Conservation (phyloP, 179 eudicot species). For the Amaranthus tricolor region DNA sequence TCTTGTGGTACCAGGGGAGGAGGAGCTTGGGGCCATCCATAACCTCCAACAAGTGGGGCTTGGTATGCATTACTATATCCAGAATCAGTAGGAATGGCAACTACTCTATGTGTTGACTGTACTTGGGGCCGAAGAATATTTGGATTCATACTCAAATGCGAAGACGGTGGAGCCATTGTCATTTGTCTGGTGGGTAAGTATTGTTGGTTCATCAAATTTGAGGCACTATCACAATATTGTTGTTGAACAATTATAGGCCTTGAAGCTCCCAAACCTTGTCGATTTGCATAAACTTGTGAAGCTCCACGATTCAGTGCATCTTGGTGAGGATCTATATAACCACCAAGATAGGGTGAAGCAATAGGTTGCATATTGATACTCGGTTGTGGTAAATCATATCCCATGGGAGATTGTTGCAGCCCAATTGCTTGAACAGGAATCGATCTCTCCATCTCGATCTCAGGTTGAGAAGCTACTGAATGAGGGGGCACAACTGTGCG, state of each 20-base stretch:
- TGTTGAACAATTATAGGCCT: constrained; percentile 56
- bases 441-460: constrained; percentile 47
- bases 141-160: constrained; percentile 54
- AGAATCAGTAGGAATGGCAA: constrained; percentile 59
- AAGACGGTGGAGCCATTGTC: constrained; percentile 51
- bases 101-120: constrained; percentile 42
- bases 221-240: constrained; percentile 44
- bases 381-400: constrained; percentile 40
- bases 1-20: constrained; percentile 29
- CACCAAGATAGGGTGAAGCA: constrained; percentile 46
- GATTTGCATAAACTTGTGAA: constrained; percentile 51
- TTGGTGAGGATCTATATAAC: constrained; percentile 59
- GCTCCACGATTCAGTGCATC: constrained; percentile 47
- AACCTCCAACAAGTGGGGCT: constrained; percentile 51
- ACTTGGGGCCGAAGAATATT: constrained; percentile 33
- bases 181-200: constrained; percentile 55
- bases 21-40: constrained; percentile 64
- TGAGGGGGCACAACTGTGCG: constrained; percentile 29
- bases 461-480: constrained; percentile 31
- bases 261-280: constrained; percentile 47
- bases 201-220: constrained; percentile 45
- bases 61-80: constrained; percentile 46
- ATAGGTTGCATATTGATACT: constrained; percentile 43
- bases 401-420: constrained; percentile 32
- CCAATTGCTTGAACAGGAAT: constrained; percentile 37